A percentile compares a stretch with the other conserved stretches of the same genome.
These are phyloP conservation scores for Exophiala viscosa DNA, from an alignment of 2,329 filamentous ascomycete species.

Conservation along the genomic window DNA sequence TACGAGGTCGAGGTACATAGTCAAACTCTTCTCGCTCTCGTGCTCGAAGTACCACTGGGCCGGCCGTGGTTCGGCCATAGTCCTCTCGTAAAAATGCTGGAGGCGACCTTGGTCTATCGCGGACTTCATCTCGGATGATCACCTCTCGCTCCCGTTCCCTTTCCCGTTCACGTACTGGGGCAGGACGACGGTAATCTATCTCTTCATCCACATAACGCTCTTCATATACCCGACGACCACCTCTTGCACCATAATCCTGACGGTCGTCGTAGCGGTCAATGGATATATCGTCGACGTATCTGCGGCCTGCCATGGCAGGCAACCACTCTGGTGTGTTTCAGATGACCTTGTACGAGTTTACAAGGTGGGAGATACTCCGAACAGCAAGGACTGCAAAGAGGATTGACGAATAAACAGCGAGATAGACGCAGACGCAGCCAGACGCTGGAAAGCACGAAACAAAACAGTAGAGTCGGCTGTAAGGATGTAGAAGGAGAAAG, in stretches of 20 bases:
- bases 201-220: conserved; percentile 52
- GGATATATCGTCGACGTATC: conserved; percentile 38
- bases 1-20: conserved; percentile 26
- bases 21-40: conserved; percentile 33
- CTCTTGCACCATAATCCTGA: conserved; percentile 43
- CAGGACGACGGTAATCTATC: conserved; percentile 42
- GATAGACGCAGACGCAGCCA: too few relatives aligned
- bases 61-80: conserved; percentile 33
- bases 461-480: too few relatives aligned
- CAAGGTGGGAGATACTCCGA: too few relatives aligned
- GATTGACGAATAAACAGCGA: too few relatives aligned
- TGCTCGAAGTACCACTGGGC: conserved; percentile 32
- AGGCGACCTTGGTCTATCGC: conserved; percentile 20
- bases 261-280: conserved; percentile 49
- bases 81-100: conserved; percentile 37
- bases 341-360: too few relatives aligned
- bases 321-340: not conserved
- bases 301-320: conserved; percentile 40
- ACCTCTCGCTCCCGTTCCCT: conserved; percentile 41
- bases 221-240: conserved; percentile 39
- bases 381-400: too few relatives aligned
- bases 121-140: conserved; percentile 22
- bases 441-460: too few relatives aligned
- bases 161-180: conserved; percentile 40
- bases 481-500: too few relatives aligned